A percentile compares a stretch with the other conserved stretches of the same genome.
These are phyloP conservation scores for Oryza coarctata DNA, from an alignment of 176 grass and related monocot genomes.

Conservation along the genomic window DNA sequence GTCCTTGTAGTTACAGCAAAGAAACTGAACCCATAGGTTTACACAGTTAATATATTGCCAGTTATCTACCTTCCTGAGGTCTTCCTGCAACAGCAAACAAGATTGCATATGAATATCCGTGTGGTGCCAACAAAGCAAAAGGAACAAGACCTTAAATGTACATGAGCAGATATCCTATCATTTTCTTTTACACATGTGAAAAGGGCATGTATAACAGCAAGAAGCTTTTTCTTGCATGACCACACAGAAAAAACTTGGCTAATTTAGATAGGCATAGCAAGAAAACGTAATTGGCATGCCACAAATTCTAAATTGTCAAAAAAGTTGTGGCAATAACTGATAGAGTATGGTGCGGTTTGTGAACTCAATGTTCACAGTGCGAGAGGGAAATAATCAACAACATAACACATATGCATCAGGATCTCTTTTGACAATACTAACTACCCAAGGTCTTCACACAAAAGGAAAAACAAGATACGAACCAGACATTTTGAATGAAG, in stretches of 20 bases:
- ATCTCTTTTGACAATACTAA: neutral
- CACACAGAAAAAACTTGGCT: neutral
- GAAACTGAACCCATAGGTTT: constrained; percentile 81
- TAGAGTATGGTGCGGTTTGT: constrained; percentile 7
- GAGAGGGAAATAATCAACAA: neutral
- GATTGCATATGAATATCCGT: constrained; percentile 18
- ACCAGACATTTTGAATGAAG: neutral
- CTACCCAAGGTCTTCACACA: neutral
- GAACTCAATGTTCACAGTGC: neutral
- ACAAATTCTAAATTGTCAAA: neutral
- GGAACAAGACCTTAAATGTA: constrained; percentile 9
- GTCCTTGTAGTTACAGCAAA: constrained; percentile 76
- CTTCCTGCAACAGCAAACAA: constrained; percentile 64
- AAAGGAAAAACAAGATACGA: neutral
- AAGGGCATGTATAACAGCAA: constrained; percentile 6
- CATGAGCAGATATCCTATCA: neutral
- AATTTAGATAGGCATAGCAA: constrained; percentile 1
- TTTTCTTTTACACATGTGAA: constrained; percentile 14
- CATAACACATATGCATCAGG: neutral
- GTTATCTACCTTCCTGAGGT: constrained; percentile 79
- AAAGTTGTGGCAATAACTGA: neutral
- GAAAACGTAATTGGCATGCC: constrained; percentile 4
- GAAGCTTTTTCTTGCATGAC: neutral
- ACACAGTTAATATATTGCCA: constrained; percentile 90
- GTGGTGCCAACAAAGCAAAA: constrained; percentile 19